phyloP scores from a whole-genome alignment of 2,329 filamentous ascomycete species.

The Verticillium longisporum region DNA sequence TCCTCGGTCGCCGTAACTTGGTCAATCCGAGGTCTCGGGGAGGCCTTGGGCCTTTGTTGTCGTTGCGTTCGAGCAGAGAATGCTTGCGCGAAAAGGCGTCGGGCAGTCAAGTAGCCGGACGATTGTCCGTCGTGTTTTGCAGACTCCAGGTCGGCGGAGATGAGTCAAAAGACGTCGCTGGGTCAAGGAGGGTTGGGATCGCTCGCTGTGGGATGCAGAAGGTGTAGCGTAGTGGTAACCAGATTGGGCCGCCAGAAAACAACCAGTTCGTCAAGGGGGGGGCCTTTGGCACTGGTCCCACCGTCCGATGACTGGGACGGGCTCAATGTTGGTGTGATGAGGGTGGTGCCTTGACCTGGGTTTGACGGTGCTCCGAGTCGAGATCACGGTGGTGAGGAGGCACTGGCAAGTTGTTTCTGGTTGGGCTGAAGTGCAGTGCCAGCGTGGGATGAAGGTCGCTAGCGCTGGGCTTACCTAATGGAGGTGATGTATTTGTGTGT shows the following conservation, averaged over 20 bases:
- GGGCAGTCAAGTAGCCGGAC: not conserved
- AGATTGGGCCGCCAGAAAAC: not conserved
- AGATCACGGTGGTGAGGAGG: not conserved
- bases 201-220: not conserved
- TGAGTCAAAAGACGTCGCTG: not conserved
- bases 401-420: not conserved
- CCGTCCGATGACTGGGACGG: not conserved
- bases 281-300: not conserved
- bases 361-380: not conserved
- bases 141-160: not conserved
- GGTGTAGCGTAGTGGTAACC: not conserved
- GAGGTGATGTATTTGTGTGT: not conserved
- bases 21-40: not conserved
- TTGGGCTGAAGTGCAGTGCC: not conserved
- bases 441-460: not conserved
- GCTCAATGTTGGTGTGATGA: not conserved
- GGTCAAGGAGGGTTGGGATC: not conserved
- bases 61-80: not conserved
- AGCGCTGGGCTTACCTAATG: not conserved
- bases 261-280: not conserved
- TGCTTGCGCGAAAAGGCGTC: not conserved
- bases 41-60: not conserved
- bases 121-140: not conserved
- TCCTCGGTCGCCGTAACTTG: not conserved
- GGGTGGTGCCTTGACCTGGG: not conserved